Base-by-base conservation (phyloP, 495 filamentous ascomycete genomes). In the Penicillium bialowiezense region DNA sequence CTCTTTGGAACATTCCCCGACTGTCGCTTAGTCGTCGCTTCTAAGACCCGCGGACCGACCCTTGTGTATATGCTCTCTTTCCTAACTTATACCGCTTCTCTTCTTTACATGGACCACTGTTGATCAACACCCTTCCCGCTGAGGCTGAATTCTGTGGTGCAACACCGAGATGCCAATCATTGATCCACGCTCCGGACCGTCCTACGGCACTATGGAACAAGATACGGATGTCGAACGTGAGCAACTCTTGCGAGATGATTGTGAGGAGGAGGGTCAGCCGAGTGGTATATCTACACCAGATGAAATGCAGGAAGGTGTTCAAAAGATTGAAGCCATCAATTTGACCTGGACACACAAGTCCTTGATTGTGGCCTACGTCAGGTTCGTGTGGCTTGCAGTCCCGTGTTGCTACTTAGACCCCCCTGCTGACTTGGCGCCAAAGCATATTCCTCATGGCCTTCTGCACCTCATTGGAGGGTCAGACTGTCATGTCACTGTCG, bases 391-490 rank as follows among this genome's bases (percentile, higher is more conserved):
- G 43, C 48, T 51, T 59, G 37, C 50, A 53, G 38, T 44, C 35
- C 20, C 44, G 15, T 45, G 43, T 23, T 12, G 32, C 33, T 28
- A 37, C 44, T 31, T 15, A 43, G 3, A 14, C 19, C 40, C 41
- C 33, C 44, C 33, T 32, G 21, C 62, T 69, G 41, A 71, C 59
- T 48, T 51, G 39, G 42, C 39, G 36, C n/a, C 24, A 41, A 46
- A 81, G 79, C 52, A 78, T 83, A 51, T 78, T 76, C 50, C 68
- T 82, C 32, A 73, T 81, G 64, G 78, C 79, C 21, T 78, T 76
- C 51, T 75, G 72, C 44, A 82, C 78, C 14, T 80, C 76, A 33
- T 60, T 83, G 14, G 80, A 81, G 60, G 68, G 69, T 20, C 78
- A 81, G 51, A 81, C 79, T 5, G 75, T 78, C 7, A 70, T 67